Conservation (phyloP, 2,329 filamentous ascomycete genomes). For the Neofusicoccum parvum region DNA sequence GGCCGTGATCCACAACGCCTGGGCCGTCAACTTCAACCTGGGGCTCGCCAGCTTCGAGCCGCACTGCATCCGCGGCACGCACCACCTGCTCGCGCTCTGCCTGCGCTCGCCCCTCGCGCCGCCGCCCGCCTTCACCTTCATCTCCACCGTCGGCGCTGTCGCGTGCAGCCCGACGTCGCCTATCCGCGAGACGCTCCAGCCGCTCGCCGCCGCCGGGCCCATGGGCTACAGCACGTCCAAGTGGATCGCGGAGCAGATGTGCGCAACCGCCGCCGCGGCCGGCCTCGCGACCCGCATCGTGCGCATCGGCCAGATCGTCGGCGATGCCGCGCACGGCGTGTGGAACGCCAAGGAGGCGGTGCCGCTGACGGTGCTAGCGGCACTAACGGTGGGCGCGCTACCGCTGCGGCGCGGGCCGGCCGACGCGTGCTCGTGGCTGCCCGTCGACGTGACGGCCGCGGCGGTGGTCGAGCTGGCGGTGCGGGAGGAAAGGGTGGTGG, state of each 20-base stretch:
- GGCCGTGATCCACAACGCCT: slow-evolving; percentile 54
- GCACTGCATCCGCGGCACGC: slow-evolving; percentile 41
- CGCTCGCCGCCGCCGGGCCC: neutral
- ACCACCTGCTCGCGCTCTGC: slow-evolving; percentile 44
- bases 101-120: slow-evolving; percentile 23
- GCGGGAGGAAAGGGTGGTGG: neutral
- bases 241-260: slow-evolving; percentile 62
- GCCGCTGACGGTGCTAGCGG: slow-evolving; percentile 52
- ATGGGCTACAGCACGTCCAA: slow-evolving; percentile 27
- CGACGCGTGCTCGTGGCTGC: slow-evolving; percentile 5
- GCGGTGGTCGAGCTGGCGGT: neutral
- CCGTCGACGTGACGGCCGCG: neutral
- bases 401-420: slow-evolving; percentile 44
- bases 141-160: slow-evolving; percentile 15
- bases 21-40: slow-evolving; percentile 60
- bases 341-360: slow-evolving; percentile 56
- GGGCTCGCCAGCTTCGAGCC: slow-evolving; percentile 50
- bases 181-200: neutral
- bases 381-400: slow-evolving; percentile 49
- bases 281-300: slow-evolving; percentile 25
- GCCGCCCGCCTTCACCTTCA: neutral
- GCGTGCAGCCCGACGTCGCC: neutral
- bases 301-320: slow-evolving; percentile 49
- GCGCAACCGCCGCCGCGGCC: slow-evolving; percentile 37
- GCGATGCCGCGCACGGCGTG: slow-evolving; percentile 48